Conservation (phyloP, 1,284 basidiomycete genomes). For the Naganishia sp. region DNA sequence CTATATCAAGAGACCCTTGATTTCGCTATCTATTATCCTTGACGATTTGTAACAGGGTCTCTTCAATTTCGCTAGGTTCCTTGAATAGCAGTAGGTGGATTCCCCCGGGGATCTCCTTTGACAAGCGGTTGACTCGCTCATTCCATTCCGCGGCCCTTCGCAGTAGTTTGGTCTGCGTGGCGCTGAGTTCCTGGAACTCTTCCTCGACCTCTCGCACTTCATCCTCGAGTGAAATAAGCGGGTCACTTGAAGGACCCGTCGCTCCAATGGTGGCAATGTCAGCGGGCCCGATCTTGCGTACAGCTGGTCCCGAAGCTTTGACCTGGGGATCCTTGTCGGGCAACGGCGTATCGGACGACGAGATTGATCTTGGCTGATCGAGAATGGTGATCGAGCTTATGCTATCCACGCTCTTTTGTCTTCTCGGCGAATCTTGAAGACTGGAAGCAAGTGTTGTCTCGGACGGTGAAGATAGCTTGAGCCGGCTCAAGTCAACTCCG, state of each 20-base stretch:
- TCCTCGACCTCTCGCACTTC: constrained; percentile 33
- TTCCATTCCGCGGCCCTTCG: constrained; percentile 43
- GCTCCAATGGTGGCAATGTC: constrained; percentile 7
- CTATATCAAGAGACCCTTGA: no score
- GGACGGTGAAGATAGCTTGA: constrained; percentile 2
- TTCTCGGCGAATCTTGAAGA: not conserved
- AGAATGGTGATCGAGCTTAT: not conserved
- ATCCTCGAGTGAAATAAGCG: constrained; percentile 8
- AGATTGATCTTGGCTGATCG: not conserved
- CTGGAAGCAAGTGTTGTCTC: not conserved
- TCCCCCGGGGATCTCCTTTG: constrained; percentile 33
- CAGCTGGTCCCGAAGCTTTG: not conserved
- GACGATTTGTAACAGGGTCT: constrained; percentile 25
- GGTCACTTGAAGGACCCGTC: constrained; percentile 8
- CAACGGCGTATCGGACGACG: not conserved
- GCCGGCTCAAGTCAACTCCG: constrained; percentile 19
- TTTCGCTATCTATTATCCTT: not conserved
- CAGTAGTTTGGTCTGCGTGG: constrained; percentile 45
- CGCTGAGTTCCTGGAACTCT: constrained; percentile 39
- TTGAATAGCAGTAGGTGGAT: constrained; percentile 41
- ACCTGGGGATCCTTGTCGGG: not conserved
- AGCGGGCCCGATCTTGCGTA: not conserved
- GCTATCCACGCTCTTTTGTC: constrained; percentile 4
- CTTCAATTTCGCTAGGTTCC: constrained; percentile 41
- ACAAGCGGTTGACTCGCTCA: constrained; percentile 36